A percentile compares a stretch with the other conserved stretches of the same genome.
These are phyloP conservation scores for Sporothrix luriei DNA, from an alignment of 2,329 filamentous ascomycete genomes.

Conservation along the genomic window DNA sequence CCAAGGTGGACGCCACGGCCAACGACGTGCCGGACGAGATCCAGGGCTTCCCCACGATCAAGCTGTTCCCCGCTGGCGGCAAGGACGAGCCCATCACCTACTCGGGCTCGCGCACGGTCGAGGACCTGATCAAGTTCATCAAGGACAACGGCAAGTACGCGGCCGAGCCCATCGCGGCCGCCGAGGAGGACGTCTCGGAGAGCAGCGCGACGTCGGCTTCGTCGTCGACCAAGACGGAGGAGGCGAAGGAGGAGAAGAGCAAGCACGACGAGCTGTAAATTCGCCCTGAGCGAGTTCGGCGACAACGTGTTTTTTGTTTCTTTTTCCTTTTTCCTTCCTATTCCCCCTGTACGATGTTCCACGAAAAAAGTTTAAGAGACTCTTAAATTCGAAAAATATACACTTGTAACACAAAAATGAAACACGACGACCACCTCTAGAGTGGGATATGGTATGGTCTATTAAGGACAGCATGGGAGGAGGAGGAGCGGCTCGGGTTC, in stretches of 20 bases:
- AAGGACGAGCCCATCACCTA: conserved; percentile 88
- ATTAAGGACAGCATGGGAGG: background rate
- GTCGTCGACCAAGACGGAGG: conserved; percentile 47
- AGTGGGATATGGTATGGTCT: background rate
- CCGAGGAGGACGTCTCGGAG: conserved; percentile 53
- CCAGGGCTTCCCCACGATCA: conserved; percentile 98
- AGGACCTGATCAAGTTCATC: conserved; percentile 90
- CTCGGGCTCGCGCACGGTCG: conserved; percentile 80
- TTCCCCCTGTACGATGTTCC: conserved; percentile 12
- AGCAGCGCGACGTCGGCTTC: conserved; percentile 38
- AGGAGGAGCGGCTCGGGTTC: background rate
- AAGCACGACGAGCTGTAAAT: conserved; percentile 75
- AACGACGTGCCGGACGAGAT: conserved; percentile 98
- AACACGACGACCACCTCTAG: background rate
- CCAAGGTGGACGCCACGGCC: conserved; percentile 93
- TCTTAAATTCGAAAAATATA: background rate
- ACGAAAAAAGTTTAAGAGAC: conserved; percentile 22
- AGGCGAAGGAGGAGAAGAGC: conserved; percentile 48
- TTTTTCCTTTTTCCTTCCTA: background rate
- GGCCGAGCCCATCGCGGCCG: conserved; percentile 64
- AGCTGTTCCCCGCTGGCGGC: conserved; percentile 88
- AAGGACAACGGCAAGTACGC: conserved; percentile 93
- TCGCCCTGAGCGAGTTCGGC: background rate
- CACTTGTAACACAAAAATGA: background rate
- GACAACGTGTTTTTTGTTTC: background rate